Percentiles rank a stretch among this genome's conserved stretches.
phyloP scores from a whole-genome alignment of 306 rosid species.

The Macrotyloma uniflorum region DNA sequence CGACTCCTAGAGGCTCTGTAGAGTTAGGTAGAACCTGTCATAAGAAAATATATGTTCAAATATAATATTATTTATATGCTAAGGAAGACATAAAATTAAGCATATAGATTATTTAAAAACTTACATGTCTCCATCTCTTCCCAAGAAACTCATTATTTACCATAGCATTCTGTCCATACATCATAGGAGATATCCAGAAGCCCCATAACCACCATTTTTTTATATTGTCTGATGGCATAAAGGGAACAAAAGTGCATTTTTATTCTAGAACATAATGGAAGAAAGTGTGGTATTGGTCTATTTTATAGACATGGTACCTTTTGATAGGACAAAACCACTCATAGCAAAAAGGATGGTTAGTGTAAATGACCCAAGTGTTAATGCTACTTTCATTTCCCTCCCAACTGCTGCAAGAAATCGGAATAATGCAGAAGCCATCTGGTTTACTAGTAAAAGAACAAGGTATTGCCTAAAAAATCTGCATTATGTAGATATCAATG shows the following conservation, averaged over 20 bases:
- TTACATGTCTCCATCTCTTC: conserved; percentile 45
- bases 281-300: not conserved
- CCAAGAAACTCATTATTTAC: conserved; percentile 37
- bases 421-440: not conserved
- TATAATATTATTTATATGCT: too few species aligned
- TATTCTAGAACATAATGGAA: not conserved
- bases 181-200: conserved; percentile 54
- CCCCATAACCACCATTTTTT: conserved; percentile 58
- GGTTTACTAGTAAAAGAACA: not conserved
- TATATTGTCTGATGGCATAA: not conserved
- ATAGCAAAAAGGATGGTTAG: not conserved
- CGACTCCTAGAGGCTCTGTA: conserved; percentile 38
- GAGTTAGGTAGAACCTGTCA: conserved; percentile 44
- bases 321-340: not conserved
- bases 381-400: not conserved
- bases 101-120: not conserved
- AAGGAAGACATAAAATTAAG: conserved; percentile 21
- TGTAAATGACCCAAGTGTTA: not conserved
- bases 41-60: conserved; percentile 8
- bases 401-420: not conserved
- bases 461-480: not conserved
- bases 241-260: not conserved
- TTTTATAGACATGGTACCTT: not conserved
- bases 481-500: not conserved
- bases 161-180: conserved; percentile 45